Conservation (phyloP, 1,139 yeast species). For the Dujonia santamariae region DNA sequence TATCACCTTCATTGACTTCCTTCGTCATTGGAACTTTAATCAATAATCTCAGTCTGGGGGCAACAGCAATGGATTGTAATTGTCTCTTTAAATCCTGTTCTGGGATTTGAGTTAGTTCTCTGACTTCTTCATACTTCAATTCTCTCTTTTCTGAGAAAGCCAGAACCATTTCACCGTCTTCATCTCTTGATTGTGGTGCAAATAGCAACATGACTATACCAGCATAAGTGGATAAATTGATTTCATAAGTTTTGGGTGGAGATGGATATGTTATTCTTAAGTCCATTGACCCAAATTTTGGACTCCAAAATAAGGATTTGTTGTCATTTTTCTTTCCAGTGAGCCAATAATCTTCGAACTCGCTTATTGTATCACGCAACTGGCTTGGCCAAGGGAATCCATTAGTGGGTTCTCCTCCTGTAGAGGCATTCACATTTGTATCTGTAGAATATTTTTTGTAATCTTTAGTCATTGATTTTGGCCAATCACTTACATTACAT, state of each 20-base stretch:
- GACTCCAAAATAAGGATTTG: slow-evolving; percentile 78
- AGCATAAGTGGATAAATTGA: slow-evolving; percentile 78
- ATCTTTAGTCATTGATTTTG: slow-evolving; percentile 51
- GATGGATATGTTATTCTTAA: slow-evolving; percentile 64
- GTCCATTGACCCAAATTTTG: slow-evolving; percentile 79
- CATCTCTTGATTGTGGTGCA: slow-evolving; percentile 50
- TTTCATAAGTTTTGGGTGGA: slow-evolving; percentile 58
- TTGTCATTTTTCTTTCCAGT: slow-evolving; percentile 64
- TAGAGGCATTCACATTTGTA: slow-evolving; percentile 6
- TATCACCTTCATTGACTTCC: slow-evolving; percentile 63
- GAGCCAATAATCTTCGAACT: slow-evolving; percentile 44
- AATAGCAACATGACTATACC: slow-evolving; percentile 76
- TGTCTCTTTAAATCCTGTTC: slow-evolving; percentile 70
- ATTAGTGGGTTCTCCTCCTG: slow-evolving; percentile 21
- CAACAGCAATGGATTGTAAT: slow-evolving; percentile 80
- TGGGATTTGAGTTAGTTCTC: slow-evolving; percentile 69
- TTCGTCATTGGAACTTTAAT: slow-evolving; percentile 72
- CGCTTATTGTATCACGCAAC: slow-evolving; percentile 33
- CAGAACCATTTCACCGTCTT: slow-evolving; percentile 33
- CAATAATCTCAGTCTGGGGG: slow-evolving; percentile 74
- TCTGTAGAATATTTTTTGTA: slow-evolving; percentile 47
- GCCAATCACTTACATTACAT: slow-evolving; percentile 53
- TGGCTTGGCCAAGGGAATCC: slow-evolving; percentile 47
- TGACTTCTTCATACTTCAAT: slow-evolving; percentile 57
- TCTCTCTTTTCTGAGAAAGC: slow-evolving; percentile 41